Base-by-base conservation (phyloP, 305 asterid species). In the Fraxinus floribunda region DNA sequence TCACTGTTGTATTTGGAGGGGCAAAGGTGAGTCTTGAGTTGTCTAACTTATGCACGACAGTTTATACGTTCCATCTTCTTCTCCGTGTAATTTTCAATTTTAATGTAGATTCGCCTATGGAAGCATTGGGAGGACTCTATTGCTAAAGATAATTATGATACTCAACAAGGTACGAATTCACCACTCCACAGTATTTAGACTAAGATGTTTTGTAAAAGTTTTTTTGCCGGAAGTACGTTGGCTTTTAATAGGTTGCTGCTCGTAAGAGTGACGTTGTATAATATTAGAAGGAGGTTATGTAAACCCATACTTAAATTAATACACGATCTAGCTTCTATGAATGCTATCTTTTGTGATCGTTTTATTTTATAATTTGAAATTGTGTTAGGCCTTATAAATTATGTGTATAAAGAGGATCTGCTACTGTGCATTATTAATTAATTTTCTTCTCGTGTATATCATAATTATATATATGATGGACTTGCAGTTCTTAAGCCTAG, bases 61-160 rank as follows among this genome's bases (percentile, higher is more conserved):
- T 71, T 78, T 5, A 77, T 68, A 32, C 68, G 79, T 46, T 79
- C 26, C 39, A 35, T 41, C 35, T 70, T 49, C 29, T 41, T 46
- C 70, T 75, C 64, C 34, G 15, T 22, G 35, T 44, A 74, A 75
- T 77, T 80, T 2, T 35, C 36, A 18, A 73, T 79, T 79, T 83
- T 62, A 81, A 77, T 81, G 30, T 80, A 96, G 99, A 94, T 96
- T 85, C 90, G 95, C 41, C 98, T 90, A 91, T 93, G 99, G 98
- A 96, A 94, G 94, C 83, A 79, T 32, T 96, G 98, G 98, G 99
- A 96, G 86, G 94, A 94, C 79, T 78, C 91, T 62, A 91, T 94
- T 83, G 89, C 92, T n/a, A 90, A 92, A 86, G 97, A 87, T 78
- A 89, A 88, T 80, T 88, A 81, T 84, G 89, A 88, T 75, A 30